Evolutionary conservation across 164 flowering plant genomes (phyloP).

Genomic region (Liquidambar formosana): DNA sequence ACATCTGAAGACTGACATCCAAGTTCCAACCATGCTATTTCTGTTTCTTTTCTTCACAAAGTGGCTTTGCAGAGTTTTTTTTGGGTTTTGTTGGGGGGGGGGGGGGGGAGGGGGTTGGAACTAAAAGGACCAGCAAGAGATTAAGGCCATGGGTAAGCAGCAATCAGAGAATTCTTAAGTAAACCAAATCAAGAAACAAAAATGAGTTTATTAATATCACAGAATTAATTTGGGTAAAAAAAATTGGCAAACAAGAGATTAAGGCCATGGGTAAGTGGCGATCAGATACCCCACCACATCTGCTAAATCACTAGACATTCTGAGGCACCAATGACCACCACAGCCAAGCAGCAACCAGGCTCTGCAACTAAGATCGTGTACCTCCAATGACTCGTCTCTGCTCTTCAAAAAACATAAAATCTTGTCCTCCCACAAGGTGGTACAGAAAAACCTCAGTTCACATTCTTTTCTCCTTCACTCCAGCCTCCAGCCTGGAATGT

Average conservation of each 20-base stretch:
- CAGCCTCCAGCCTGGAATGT: neutral
- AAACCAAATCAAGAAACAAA: neutral
- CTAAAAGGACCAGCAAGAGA: neutral
- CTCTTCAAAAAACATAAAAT: constrained; percentile 8
- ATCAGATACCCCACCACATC: constrained; percentile 25
- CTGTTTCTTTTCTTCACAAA: too few relatives aligned
- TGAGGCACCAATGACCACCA: constrained; percentile 19
- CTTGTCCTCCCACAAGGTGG: constrained; percentile 1
- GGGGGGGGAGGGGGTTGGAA: too few relatives aligned
- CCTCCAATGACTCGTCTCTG: constrained; percentile 1
- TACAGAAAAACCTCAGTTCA: neutral
- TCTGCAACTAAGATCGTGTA: constrained; percentile 21
- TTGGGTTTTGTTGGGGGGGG: too few relatives aligned
- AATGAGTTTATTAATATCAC: neutral
- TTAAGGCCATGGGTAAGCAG: constrained; percentile 10
- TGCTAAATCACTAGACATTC: constrained; percentile 13
- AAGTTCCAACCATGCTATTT: too few relatives aligned
- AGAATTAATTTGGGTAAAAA: too few relatives aligned
- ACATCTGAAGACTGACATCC: too few relatives aligned
- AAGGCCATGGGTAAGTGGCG: constrained; percentile 11
- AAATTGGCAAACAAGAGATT: neutral
- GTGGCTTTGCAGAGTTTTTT: too few relatives aligned
- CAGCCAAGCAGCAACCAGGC: constrained; percentile 20
- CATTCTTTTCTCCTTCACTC: neutral
- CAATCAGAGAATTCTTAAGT: constrained; percentile 8